Evolutionary conservation across 2,329 filamentous ascomycete species (phyloP), one percentile per base, ranked within the genome.

Genomic region (Salinomyces thailandicus): DNA sequence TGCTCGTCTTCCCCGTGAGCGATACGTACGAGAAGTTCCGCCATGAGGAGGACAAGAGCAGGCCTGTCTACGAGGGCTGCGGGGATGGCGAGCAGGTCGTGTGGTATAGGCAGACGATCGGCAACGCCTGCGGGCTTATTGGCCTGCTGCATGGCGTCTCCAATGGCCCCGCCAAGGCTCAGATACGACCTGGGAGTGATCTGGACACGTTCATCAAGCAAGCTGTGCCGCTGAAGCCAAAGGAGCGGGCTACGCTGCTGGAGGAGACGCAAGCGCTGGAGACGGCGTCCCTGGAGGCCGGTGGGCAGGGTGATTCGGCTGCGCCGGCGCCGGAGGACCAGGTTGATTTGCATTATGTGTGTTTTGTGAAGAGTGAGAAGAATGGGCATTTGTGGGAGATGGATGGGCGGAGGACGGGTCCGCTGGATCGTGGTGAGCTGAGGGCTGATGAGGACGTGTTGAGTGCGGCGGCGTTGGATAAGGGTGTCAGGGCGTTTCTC

Each of bases 101-200:
- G 5, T 98, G 89, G 91, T 96, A 87, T 71, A 82, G 77, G 50
- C 89, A 96, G 66, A 96, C 87, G 0, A 95, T 96, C 51, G 75
- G 82, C 42, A 93, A 96, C 58, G 85, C 89, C 1, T 96, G 89
- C 59, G 89, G 89, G 0, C 65, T 94, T 30, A 94, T 95, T 67
- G 91, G 83, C 0, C 62, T 96, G 18, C 59, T 96, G 31, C 91
- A 96, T 57, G 82, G 80, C 13, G 75, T 85, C 0, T 71, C 72
- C 31, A 98, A 96, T 59, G 86, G 86, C 0, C 69, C 71, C 1
- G 80, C 83, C 1, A 65, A 72, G 38, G 62, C 64, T 3, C 73
- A 79, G 36, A 73, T 93, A 37, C 59, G 61, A 8, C 58, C 66
- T 4, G 66, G 61, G 12, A 77, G 75, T 1, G 69, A 71, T 31